phyloP scores from a whole-genome alignment of 495 filamentous ascomycete species.

The Patellaria atrata region DNA sequence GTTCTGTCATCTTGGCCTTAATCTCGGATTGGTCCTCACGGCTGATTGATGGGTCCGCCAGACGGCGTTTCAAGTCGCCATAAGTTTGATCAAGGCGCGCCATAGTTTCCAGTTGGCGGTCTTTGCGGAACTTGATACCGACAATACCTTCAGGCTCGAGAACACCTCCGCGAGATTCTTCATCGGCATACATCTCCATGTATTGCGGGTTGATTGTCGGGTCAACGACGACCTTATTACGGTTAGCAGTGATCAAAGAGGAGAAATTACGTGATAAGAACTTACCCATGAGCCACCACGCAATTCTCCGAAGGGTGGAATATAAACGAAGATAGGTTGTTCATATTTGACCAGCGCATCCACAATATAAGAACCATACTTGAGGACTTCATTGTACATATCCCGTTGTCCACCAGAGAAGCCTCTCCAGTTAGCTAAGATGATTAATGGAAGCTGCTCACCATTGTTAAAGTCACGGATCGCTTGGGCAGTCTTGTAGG shows the following conservation, averaged over 20 bases:
- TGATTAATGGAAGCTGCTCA: slow-evolving; percentile 96
- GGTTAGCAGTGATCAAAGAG: slow-evolving; percentile 20
- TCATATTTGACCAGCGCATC: slow-evolving; percentile 96
- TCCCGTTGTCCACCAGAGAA: slow-evolving; percentile 98
- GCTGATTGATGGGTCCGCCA: slow-evolving; percentile 50
- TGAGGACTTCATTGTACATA: slow-evolving; percentile 99
- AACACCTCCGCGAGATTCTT: slow-evolving; percentile 89
- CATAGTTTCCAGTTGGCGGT: slow-evolving; percentile 98
- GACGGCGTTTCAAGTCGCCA: slow-evolving; percentile 61
- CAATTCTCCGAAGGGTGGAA: slow-evolving; percentile 89
- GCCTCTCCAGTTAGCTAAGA: slow-evolving; percentile 98
- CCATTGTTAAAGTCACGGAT: slow-evolving; percentile 98
- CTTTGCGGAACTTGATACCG: slow-evolving; percentile 93
- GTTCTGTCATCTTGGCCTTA: slow-evolving; percentile 75
- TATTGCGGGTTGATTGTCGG: slow-evolving; percentile 90
- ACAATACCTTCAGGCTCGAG: slow-evolving; percentile 97
- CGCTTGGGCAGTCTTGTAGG: slow-evolving; percentile 97
- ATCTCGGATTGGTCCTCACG: slow-evolving; percentile 59
- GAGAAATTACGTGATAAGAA: slow-evolving; percentile 8
- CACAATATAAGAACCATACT: slow-evolving; percentile 97
- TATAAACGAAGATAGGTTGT: slow-evolving; percentile 97
- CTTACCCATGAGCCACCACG: slow-evolving; percentile 93
- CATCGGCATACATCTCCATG: slow-evolving; percentile 99
- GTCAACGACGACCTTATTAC: slow-evolving; percentile 70
- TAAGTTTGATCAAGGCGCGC: slow-evolving; percentile 79